phyloP scores from a whole-genome alignment of 2,329 filamentous ascomycete species.

The Colletotrichum simmondsii region DNA sequence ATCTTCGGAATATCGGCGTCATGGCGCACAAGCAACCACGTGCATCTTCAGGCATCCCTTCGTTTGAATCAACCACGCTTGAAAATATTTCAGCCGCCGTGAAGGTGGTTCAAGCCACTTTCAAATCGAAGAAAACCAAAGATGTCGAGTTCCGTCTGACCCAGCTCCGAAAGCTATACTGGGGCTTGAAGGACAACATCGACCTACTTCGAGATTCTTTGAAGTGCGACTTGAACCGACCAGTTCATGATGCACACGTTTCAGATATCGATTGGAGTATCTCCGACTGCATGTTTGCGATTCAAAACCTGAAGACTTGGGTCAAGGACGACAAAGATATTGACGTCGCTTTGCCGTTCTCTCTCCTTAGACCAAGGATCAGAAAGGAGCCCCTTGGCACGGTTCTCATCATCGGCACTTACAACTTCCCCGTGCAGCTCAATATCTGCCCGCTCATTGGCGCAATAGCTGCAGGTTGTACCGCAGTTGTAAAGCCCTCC shows the following conservation, averaged over 20 bases:
- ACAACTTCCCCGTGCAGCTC: conserved; percentile 93
- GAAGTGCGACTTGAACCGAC: conserved; percentile 81
- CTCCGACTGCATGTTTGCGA: conserved; percentile 83
- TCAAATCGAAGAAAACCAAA: conserved; percentile 83
- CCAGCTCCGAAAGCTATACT: conserved; percentile 95
- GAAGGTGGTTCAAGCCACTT: conserved; percentile 71
- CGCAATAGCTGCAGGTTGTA: conserved; percentile 92
- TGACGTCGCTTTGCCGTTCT: conserved; percentile 76
- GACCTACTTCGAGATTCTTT: conserved; percentile 80
- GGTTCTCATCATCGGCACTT: conserved; percentile 88
- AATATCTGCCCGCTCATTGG: conserved; percentile 83
- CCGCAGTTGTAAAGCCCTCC: conserved; percentile 89
- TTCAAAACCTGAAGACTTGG: conserved; percentile 83
- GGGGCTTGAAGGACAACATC: conserved; percentile 85
- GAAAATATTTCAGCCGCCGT: background rate
- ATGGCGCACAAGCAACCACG: background rate
- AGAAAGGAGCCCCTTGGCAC: conserved; percentile 89
- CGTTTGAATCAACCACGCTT: background rate
- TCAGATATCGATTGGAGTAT: conserved; percentile 82
- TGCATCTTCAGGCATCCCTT: background rate
- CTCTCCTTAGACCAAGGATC: conserved; percentile 78
- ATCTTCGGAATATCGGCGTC: no score
- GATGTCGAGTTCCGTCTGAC: conserved; percentile 82
- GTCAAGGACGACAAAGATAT: conserved; percentile 81
- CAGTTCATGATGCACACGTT: conserved; percentile 77